Evolutionary conservation across 1,284 basidiomycete species (phyloP), one percentile per base, ranked within the genome.

Genomic region (Phellopilus nigrolimitatus): DNA sequence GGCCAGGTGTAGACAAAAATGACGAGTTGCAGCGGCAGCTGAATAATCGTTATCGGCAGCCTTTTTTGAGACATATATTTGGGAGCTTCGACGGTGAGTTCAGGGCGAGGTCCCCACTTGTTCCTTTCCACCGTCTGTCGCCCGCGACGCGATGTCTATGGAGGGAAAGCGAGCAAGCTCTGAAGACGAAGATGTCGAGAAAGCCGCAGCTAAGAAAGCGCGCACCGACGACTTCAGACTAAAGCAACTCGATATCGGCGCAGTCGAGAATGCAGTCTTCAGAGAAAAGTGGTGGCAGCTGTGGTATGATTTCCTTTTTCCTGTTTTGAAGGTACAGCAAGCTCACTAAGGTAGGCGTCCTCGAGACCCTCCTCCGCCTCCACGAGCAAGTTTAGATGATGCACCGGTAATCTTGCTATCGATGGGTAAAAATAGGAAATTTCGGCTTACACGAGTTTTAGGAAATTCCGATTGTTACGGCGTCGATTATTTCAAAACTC

Each of bases 391-490:
- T 12, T 67, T 88, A n/a, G 74, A 75, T 22, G 78, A 82, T 58
- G 83, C 82, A 2, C 63, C 72, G 2, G 74, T 76, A 63, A 28
- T 54, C 56, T 24, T 30, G 17, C 25, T 6, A 15, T 61, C 17
- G 1, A 31, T 5, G 43, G n/a, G n/a, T n/a, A n/a, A n/a, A n/a
- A n/a, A n/a, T n/a, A n/a, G n/a, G n/a, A n/a, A n/a, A n/a, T n/a
- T n/a, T 54, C 10, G 19, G 22, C 27, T 27, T 39, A 49, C 39
- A 44, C 28, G 19, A 9, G 33, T 47, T 4, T 46, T 30, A 78
- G 75, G 60, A 78, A 33, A 81, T 79, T 24, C 82, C 83, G 0
- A 66, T 85, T n/a, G 75, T 73, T 0, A 66, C 66, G 12, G 80
- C 82, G 1, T 80, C 75, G 13, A 63, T 82, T 12, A 59, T 85